A percentile compares a stretch with the other conserved stretches of the same genome.
phyloP scores from a whole-genome alignment of 805 yeast species.

The Diddensiella santjacobensis region DNA sequence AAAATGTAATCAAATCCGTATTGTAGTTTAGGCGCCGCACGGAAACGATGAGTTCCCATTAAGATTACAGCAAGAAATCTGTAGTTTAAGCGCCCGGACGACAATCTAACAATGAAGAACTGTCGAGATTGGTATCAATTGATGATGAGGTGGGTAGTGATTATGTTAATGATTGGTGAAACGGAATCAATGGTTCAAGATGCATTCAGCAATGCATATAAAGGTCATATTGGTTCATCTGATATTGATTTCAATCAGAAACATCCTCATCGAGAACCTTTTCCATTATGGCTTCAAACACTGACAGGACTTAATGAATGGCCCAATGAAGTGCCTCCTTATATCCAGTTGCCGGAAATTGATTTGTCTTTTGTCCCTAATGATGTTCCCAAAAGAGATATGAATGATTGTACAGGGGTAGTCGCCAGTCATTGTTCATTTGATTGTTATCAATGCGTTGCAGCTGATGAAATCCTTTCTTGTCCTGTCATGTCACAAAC shows the following conservation, averaged over 20 bases:
- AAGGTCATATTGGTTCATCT: background rate
- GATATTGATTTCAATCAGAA: background rate
- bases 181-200: no score
- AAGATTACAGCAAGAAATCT: no score
- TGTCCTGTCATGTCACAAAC: slow-evolving; percentile 79
- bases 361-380: slow-evolving; percentile 51
- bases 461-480: slow-evolving; percentile 68
- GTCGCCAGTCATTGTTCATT: slow-evolving; percentile 64
- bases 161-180: no score
- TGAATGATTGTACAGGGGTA: slow-evolving; percentile 53
- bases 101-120: no score
- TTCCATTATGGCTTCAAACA: slow-evolving; percentile 76
- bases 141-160: no score
- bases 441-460: slow-evolving; percentile 78
- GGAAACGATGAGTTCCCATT: no score
- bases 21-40: no score
- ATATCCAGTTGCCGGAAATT: slow-evolving; percentile 72
- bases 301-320: slow-evolving; percentile 71
- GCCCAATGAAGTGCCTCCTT: slow-evolving; percentile 90
- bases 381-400: slow-evolving; percentile 32
- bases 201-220: no score
- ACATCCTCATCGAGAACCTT: slow-evolving; percentile 38
- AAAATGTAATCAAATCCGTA: no score
- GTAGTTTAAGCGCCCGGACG: no score
- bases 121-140: no score